Base-by-base conservation (phyloP, 495 filamentous ascomycete genomes). In the Hypoxylon crocopeplum region DNA sequence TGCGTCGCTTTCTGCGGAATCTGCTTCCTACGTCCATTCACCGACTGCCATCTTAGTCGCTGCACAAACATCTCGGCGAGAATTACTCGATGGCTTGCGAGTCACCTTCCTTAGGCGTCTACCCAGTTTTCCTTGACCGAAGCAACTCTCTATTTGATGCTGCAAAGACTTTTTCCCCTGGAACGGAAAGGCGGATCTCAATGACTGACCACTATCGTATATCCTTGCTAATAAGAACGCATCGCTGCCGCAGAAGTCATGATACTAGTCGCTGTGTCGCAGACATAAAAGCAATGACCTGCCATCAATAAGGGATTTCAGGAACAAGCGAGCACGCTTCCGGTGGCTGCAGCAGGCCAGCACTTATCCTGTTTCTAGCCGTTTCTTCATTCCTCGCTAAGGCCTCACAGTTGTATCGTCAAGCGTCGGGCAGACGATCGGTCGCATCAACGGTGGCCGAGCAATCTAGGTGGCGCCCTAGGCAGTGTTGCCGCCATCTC, bases 61-160 rank as follows among this genome's bases (percentile, higher is more conserved):
- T 55, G 61, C 61, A 60, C 21, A 61, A 50, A 65, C 41, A 41
- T 56, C 62, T 56, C 61, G 61, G 42, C 48, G 49, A 64, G 17
- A 48, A 55, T 59, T 50, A 39, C 42, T 54, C 42, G 47, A 56
- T 42, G 15, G 12, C 38, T 47, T 48, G 24, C 52, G 5, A 55
- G 7, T 46, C 22, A 20, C 47, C 47, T 52, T 32, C 17, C 32
- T 48, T 39, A 12, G 10, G 38, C 36, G 19, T 15, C 15, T 54
- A 41, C 37, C 59, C 41, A 38, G 11, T 50, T 62, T 53, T 54
- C 32, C 37, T 49, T 27, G 25, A 12, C 41, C 48, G 22, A 51
- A 19, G 20, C 36, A 25, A 38, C 33, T 65, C 17, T 49, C 27
- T 48, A 55, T 51, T 65, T 45, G 51, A 51, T 24, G 48, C 46